Conservation (phyloP, 1,139 yeast genomes). For the Debaryomycetaceae sp. region DNA sequence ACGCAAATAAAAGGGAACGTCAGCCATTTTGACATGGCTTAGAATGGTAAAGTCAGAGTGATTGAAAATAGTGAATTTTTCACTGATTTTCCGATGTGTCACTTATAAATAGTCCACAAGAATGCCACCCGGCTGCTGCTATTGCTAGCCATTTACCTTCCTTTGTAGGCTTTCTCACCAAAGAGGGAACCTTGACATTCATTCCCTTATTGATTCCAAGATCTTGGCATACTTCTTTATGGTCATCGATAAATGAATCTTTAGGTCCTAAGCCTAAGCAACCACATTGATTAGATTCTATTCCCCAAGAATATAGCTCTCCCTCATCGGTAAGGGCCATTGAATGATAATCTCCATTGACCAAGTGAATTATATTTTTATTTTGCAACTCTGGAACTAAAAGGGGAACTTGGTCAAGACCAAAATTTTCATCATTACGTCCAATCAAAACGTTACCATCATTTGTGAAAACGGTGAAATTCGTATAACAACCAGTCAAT, state of each 20-base stretch:
- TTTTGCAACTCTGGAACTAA: slow-evolving; percentile 47
- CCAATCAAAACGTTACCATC: slow-evolving; percentile 50
- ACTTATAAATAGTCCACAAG: slow-evolving; percentile 45
- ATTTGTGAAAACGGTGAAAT: slow-evolving; percentile 54
- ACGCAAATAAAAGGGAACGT: no score
- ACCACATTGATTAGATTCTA: slow-evolving; percentile 61
- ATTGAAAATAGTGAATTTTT: no score
- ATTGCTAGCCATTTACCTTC: slow-evolving; percentile 48
- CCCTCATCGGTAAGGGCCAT: slow-evolving; percentile 63
- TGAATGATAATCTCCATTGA: slow-evolving; percentile 72
- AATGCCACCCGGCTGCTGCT: slow-evolving; percentile 82
- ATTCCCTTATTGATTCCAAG: slow-evolving; percentile 31
- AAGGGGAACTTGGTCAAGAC: slow-evolving; percentile 15
- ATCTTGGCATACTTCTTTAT: slow-evolving; percentile 17
- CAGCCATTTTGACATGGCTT: no score
- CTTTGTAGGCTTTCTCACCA: slow-evolving; percentile 24
- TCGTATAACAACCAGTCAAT: slow-evolving; percentile 46
- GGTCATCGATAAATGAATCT: slow-evolving; percentile 19
- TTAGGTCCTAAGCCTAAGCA: slow-evolving; percentile 63
- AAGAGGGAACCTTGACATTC: slow-evolving; percentile 43
- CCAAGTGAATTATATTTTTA: slow-evolving; percentile 50
- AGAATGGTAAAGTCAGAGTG: no score
- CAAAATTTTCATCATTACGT: slow-evolving; percentile 13
- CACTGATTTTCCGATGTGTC: background rate
- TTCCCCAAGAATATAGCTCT: slow-evolving; percentile 65